phyloP scores from a whole-genome alignment of 306 rosid genomes.

The Trifolium pratense region DNA sequence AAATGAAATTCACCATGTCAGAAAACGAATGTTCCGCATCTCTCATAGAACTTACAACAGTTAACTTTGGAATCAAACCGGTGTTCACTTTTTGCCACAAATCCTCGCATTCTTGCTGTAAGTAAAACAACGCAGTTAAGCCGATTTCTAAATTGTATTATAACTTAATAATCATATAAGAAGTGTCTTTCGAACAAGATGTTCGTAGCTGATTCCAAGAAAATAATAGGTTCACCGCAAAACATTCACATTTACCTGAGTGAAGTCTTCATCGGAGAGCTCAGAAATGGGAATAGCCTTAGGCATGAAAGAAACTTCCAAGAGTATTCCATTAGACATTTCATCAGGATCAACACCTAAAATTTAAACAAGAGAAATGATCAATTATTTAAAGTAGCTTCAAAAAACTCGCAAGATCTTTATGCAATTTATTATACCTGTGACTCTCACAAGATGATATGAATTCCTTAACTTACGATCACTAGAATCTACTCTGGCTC shows the following conservation, averaged over 20 bases:
- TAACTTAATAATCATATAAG: no score
- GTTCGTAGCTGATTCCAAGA: background rate
- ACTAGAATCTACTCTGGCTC: constrained; percentile 44
- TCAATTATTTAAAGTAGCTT: constrained; percentile 17
- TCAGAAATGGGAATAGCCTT: constrained; percentile 49
- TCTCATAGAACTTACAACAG: constrained; percentile 61
- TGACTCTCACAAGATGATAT: constrained; percentile 45
- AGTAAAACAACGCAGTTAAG: constrained; percentile 9
- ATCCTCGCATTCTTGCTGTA: constrained; percentile 75
- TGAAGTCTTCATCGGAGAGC: constrained; percentile 70
- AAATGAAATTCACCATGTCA: background rate
- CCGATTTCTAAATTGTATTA: no score
- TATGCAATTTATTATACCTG: constrained; percentile 39
- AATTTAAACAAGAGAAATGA: constrained; percentile 24
- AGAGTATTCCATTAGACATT: constrained; percentile 38
- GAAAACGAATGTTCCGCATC: background rate
- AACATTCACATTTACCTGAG: constrained; percentile 63
- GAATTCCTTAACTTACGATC: constrained; percentile 42
- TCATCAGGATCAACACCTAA: constrained; percentile 54
- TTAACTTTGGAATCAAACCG: constrained; percentile 50
- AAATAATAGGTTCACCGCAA: constrained; percentile 19
- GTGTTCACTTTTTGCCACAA: constrained; percentile 56
- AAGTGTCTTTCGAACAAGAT: no score
- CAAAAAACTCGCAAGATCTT: background rate
- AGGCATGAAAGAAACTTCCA: constrained; percentile 58